Conservation (phyloP, 1,284 basidiomycete species). For the Ceratobasidium sp. region DNA sequence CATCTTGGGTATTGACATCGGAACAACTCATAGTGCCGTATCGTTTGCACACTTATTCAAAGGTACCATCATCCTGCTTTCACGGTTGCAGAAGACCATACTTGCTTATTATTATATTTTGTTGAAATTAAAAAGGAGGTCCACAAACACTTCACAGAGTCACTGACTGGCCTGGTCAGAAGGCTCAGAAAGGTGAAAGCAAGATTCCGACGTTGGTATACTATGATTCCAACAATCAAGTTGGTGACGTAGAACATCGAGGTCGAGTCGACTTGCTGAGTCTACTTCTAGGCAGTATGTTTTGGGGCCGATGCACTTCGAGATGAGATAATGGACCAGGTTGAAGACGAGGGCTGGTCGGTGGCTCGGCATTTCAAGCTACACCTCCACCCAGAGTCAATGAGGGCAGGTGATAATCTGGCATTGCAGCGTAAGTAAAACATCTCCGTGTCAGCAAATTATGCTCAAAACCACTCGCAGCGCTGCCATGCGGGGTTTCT, state of each 20-base stretch:
- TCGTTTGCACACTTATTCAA: not conserved
- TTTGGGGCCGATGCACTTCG: constrained; percentile 13
- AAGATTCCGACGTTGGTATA: constrained; percentile 2
- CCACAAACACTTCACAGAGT: constrained; percentile 15
- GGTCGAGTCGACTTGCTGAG: not conserved
- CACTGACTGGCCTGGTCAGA: constrained; percentile 5
- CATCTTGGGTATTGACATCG: constrained; percentile 17
- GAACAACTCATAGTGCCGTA: constrained; percentile 11
- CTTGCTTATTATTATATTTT: too few relatives aligned
- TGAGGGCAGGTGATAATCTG: not conserved
- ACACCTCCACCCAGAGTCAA: not conserved
- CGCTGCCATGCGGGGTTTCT: not conserved
- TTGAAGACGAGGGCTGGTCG: not conserved
- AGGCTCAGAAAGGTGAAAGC: not conserved
- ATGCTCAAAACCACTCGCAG: not conserved
- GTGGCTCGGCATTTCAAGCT: constrained; percentile 19
- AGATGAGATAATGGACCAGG: not conserved
- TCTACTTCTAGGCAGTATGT: not conserved
- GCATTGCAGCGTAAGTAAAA: not conserved
- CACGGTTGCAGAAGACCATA: not conserved
- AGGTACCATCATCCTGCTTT: not conserved
- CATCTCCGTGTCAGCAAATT: too few relatives aligned
- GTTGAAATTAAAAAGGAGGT: too few relatives aligned
- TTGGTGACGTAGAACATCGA: not conserved
- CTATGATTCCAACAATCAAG: not conserved